phyloP scores from a whole-genome alignment of 2,329 filamentous ascomycete species.

The Pseudocercospora cruenta region DNA sequence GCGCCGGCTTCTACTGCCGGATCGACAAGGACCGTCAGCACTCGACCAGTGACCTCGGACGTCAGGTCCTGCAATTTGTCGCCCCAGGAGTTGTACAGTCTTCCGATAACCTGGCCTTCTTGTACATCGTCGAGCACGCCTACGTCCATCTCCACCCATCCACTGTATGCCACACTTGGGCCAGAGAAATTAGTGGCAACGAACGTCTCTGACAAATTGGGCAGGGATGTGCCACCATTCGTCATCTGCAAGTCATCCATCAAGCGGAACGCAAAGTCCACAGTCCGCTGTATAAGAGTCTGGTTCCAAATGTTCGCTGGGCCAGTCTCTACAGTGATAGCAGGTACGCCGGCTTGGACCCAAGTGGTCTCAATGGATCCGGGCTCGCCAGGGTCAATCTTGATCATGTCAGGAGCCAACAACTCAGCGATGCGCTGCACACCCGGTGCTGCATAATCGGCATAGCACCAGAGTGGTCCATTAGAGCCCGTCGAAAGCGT shows the following conservation, averaged over 20 bases:
- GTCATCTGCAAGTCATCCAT: conserved; percentile 35
- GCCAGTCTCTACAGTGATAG: conserved; percentile 46
- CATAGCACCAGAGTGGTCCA: conserved; percentile 46
- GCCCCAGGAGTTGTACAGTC: conserved; percentile 42
- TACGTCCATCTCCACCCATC: conserved; percentile 34
- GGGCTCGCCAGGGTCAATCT: conserved; percentile 45
- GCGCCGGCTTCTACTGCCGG: conserved; percentile 42
- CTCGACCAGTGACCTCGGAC: conserved; percentile 39
- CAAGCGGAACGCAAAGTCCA: conserved; percentile 37
- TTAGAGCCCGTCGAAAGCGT: conserved; percentile 43
- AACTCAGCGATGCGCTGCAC: conserved; percentile 46
- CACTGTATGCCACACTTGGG: conserved; percentile 39
- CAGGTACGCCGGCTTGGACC: conserved; percentile 40
- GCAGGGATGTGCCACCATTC: conserved; percentile 4
- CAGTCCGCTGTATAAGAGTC: conserved; percentile 41
- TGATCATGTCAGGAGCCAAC: conserved; percentile 44
- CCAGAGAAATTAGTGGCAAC: conserved; percentile 39
- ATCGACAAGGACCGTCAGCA: conserved; percentile 42
- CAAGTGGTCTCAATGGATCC: conserved; percentile 47
- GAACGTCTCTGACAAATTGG: conserved; percentile 28
- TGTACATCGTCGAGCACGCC: conserved; percentile 40
- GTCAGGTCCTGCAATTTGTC: conserved; percentile 42
- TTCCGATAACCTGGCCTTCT: conserved; percentile 43
- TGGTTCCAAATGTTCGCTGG: conserved; percentile 44
- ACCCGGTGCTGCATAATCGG: conserved; percentile 43